Evolutionary conservation across 108 stramenopile species (phyloP).

Genomic region (Fragilaria crotonensis): DNA sequence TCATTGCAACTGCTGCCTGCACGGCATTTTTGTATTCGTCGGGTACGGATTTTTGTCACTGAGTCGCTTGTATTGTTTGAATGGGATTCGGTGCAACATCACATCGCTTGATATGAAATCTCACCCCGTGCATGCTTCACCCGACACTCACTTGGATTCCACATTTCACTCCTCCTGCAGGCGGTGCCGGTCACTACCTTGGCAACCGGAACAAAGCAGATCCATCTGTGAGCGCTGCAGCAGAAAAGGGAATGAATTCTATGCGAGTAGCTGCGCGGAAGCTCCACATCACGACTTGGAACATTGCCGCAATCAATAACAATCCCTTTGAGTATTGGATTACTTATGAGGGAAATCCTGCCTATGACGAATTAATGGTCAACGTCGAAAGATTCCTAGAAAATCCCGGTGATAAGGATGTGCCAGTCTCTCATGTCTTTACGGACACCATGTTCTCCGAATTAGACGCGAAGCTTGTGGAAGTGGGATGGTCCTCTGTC

Average conservation of each 20-base stretch:
- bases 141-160: too few species aligned
- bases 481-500: slow-evolving; percentile 63
- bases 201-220: slow-evolving; percentile 6
- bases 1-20: slow-evolving; percentile 48
- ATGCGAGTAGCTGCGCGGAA: slow-evolving; percentile 23
- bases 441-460: slow-evolving; percentile 79
- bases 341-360: slow-evolving; percentile 74
- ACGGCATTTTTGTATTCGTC: slow-evolving; percentile 69
- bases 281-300: slow-evolving; percentile 67
- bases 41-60: slow-evolving; percentile 32
- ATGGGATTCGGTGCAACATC: too few species aligned
- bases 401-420: slow-evolving; percentile 75
- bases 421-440: slow-evolving; percentile 74
- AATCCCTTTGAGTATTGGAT: slow-evolving; percentile 92
- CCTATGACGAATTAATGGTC: slow-evolving; percentile 79
- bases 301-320: slow-evolving; percentile 93
- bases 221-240: not conserved
- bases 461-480: slow-evolving; percentile 51
- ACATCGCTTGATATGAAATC: too few species aligned
- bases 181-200: slow-evolving; percentile 31
- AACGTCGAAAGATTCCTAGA: slow-evolving; percentile 78
- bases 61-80: too few species aligned
- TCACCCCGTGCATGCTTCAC: too few species aligned
- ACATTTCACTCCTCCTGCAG: slow-evolving; percentile 45
- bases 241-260: slow-evolving; percentile 16